phyloP scores from a whole-genome alignment of 495 filamentous ascomycete genomes.

The Podospora conica region DNA sequence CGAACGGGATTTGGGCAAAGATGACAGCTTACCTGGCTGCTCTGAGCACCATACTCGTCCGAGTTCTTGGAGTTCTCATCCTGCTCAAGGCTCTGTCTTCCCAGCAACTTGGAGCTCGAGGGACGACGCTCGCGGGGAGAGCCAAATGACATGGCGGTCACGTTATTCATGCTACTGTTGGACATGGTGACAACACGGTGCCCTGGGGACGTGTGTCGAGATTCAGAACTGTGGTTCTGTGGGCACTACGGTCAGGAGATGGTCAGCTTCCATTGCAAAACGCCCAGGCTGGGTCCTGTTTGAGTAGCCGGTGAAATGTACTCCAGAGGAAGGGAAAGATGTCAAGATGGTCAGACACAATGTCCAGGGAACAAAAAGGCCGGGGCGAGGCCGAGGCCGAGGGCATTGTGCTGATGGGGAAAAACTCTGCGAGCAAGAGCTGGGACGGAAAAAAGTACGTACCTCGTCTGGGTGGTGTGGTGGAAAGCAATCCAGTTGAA shows the following conservation, averaged over 20 bases:
- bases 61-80: conserved; percentile 39
- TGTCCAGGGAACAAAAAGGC: neutral
- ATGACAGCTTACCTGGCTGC: conserved; percentile 11
- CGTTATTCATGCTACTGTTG: conserved; percentile 13
- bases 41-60: conserved; percentile 13
- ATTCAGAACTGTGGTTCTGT: neutral
- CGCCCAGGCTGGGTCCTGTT: neutral
- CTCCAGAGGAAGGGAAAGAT: neutral
- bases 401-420: neutral
- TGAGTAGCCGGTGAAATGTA: neutral
- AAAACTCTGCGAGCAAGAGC: neutral
- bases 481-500: neutral
- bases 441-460: neutral
- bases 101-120: conserved; percentile 13
- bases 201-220: neutral
- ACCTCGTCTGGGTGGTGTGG: neutral
- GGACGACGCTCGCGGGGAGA: conserved; percentile 43
- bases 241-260: neutral
- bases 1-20: too few species aligned
- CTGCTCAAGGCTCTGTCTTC: conserved; percentile 29
- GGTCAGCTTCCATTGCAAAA: neutral
- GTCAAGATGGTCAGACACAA: neutral
- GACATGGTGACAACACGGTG: conserved; percentile 39
- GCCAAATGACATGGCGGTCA: conserved; percentile 31
- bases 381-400: neutral